phyloP scores from a whole-genome alignment of 306 rosid species.

The Vicia sativa region DNA sequence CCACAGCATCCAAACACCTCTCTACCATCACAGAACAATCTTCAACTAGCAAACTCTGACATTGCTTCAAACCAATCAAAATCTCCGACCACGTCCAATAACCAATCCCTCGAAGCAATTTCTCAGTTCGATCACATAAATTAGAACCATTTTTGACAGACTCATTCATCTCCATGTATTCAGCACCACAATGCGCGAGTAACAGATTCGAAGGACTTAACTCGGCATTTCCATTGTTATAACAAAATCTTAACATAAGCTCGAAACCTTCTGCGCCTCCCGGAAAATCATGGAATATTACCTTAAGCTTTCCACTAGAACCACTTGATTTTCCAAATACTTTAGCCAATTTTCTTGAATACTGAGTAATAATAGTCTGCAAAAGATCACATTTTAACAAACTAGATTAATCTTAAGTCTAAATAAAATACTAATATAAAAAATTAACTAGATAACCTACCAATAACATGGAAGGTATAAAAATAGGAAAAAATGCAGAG shows the following conservation, averaged over 20 bases:
- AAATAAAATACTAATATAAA: neutral
- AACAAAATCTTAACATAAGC: constrained; percentile 77
- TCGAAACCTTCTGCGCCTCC: constrained; percentile 92
- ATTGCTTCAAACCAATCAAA: constrained; percentile 63
- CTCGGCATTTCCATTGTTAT: constrained; percentile 55
- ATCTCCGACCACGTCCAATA: constrained; percentile 87
- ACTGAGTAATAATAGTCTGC: constrained; percentile 63
- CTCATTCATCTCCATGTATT: constrained; percentile 85
- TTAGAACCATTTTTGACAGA: constrained; percentile 47
- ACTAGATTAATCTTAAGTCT: constrained; percentile 19
- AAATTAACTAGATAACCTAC: constrained; percentile 27
- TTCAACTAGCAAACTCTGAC: constrained; percentile 50
- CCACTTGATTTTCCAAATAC: constrained; percentile 71
- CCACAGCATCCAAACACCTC: constrained; percentile 66
- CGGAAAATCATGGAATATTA: constrained; percentile 90
- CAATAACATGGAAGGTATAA: constrained; percentile 42
- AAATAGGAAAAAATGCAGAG: constrained; percentile 22
- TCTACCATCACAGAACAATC: constrained; percentile 54
- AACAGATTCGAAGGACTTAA: constrained; percentile 65
- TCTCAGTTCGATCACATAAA: constrained; percentile 63
- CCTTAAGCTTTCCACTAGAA: constrained; percentile 55
- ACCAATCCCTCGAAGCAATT: constrained; percentile 64
- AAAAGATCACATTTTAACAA: constrained; percentile 32
- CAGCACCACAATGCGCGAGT: constrained; percentile 64
- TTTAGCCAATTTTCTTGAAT: constrained; percentile 68